phyloP scores from a whole-genome alignment of 2,329 filamentous ascomycete genomes.

The Aspergillus pseudonomiae region DNA sequence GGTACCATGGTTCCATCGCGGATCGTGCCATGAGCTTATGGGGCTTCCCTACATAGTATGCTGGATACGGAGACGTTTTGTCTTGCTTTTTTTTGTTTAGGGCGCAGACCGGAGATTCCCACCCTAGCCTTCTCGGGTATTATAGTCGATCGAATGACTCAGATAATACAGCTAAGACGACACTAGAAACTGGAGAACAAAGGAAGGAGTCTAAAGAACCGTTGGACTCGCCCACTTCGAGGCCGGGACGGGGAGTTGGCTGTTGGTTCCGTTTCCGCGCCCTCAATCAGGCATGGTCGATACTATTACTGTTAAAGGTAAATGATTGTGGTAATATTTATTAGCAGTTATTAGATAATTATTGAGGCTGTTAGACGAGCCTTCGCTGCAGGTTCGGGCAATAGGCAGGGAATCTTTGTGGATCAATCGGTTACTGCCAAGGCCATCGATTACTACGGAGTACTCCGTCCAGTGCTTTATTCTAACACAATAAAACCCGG shows the following conservation, averaged over 20 bases:
- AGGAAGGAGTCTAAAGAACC: conserved; percentile 11
- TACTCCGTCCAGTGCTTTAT: background rate
- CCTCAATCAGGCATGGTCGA: conserved; percentile 1
- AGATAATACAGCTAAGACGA: conserved; percentile 20
- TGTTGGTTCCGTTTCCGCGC: conserved; percentile 20
- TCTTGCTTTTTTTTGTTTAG: background rate
- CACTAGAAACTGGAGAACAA: conserved; percentile 21
- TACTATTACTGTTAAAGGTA: background rate
- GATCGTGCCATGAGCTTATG: conserved; percentile 12
- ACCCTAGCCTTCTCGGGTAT: conserved; percentile 4
- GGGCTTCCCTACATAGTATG: background rate
- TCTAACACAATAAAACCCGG: background rate
- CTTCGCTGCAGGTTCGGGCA: background rate
- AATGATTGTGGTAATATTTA: background rate
- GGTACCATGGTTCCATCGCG: conserved; percentile 8
- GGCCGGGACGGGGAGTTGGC: conserved; percentile 9
- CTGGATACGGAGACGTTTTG: background rate
- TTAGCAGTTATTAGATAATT: conserved; percentile 5
- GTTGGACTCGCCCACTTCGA: conserved; percentile 11
- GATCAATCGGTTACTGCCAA: background rate
- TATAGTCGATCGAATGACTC: conserved; percentile 6
- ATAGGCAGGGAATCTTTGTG: background rate
- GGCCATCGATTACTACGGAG: background rate
- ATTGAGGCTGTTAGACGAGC: background rate
- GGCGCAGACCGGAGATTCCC: background rate